Evolutionary conservation across 371 early-diverging fungal species (phyloP), one percentile per base, ranked within the genome.

Genomic region (Syncephalastrum racemosum): DNA sequence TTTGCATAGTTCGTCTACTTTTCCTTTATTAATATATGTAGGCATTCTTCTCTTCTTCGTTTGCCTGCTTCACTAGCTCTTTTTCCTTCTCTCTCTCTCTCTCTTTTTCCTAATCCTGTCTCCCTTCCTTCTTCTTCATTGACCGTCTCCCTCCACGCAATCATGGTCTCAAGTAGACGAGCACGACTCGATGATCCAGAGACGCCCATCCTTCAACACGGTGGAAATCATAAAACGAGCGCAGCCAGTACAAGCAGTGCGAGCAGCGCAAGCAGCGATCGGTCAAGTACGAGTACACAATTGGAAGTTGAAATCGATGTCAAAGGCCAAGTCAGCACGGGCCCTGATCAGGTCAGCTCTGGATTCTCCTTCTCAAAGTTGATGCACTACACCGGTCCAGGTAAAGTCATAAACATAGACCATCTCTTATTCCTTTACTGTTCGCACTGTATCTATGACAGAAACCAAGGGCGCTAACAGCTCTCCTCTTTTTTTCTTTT

Each of bases 341-440:
- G 79, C 10, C 46, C 46, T 15, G 69, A 64, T 1, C 57, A 65
- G 23, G 63, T 67, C 6, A 48, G 27, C 27, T 48, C 62, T 10
- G 52, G 47, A 2, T 83, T 80, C 57, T 77, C 80, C 4, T 80
- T 74, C 53, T 63, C 54, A 22, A 80, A 80, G 36, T 56, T 83
- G n/a, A 71, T 80, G 72, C 70, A 70, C 46, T 81, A 81, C 54
- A 76, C 68, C 14, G 84, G 84, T 8, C 84, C 84, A 52, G 84
- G 84, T 73, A 70, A 47, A 24, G 19, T n/a, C n/a, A n/a, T n/a
- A n/a, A n/a, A n/a, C n/a, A n/a, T n/a, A n/a, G n/a, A n/a, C n/a
- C n/a, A n/a, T n/a, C n/a, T n/a, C n/a, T n/a, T n/a, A n/a, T n/a
- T n/a, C n/a, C n/a, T n/a, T 2, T 43, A 8, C 27, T 23, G 2